Percentiles rank a stretch among this genome's conserved stretches.
phyloP scores from a whole-genome alignment of 2,329 filamentous ascomycete species.

The Venturia carpophila region DNA sequence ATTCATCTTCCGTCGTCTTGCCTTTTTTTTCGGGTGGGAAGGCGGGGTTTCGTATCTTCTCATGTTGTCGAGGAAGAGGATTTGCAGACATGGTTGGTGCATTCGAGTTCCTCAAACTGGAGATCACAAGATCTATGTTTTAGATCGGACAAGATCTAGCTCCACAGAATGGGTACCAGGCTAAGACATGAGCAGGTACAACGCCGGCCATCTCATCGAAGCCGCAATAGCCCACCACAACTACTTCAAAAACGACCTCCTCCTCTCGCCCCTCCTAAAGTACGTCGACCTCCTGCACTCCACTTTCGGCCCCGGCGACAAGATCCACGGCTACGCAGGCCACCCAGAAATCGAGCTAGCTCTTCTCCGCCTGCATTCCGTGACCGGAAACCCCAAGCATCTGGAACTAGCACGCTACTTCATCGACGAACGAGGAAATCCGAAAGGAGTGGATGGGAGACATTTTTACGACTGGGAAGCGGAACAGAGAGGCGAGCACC shows the following conservation, averaged over 20 bases:
- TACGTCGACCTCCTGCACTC: constrained; percentile 47
- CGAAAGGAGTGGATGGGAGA: constrained; percentile 40
- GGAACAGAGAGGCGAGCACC: constrained; percentile 42
- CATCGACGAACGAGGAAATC: constrained; percentile 50
- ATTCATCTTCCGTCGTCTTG: not conserved
- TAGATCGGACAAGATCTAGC: too few species aligned
- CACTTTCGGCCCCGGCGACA: constrained; percentile 45
- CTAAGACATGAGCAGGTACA: constrained; percentile 38
- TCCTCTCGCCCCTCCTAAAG: constrained; percentile 47
- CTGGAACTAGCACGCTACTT: constrained; percentile 49
- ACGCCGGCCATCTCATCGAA: constrained; percentile 55
- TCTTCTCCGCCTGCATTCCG: constrained; percentile 39
- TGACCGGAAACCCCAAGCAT: constrained; percentile 33
- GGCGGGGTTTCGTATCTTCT: too few species aligned
- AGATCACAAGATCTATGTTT: too few species aligned
- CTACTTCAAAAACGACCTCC: constrained; percentile 43
- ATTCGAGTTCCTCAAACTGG: too few species aligned
- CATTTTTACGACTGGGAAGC: constrained; percentile 51
- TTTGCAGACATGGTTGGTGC: too few species aligned
- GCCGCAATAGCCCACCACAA: constrained; percentile 50
- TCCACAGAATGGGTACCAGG: not conserved
- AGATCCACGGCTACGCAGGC: constrained; percentile 53
- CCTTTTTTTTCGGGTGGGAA: too few species aligned
- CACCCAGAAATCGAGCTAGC: constrained; percentile 50
- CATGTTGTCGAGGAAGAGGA: too few species aligned